Base-by-base conservation (phyloP, 805 yeast genomes). In the Metschnikowia baotianmanensis region DNA sequence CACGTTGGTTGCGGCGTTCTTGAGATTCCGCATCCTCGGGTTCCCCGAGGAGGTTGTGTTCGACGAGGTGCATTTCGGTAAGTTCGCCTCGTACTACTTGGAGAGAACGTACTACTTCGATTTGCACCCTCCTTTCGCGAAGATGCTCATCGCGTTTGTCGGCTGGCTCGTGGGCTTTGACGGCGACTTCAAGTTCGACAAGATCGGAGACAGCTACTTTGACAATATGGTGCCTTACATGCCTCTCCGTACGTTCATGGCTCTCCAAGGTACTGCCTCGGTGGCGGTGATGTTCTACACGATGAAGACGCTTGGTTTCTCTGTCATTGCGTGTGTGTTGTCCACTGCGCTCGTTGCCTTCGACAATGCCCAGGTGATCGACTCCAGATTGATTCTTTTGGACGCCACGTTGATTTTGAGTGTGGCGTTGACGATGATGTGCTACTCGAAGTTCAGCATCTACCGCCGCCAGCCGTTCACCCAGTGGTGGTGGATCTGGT, bases 71-170 rank as follows among this genome's bases (percentile, higher is more conserved):
- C 95, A 86, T 61, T 86, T 86, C 55, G 95, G 95, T 26, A 85
- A 85, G 55, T 85, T 85, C 60, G 91, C 91, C 6, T 78, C 88
- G 1, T 83, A 85, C 64, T 91, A 91, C 63, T 67, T 91, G 45
- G 86, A 91, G 63, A 76, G 96, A 47, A 84, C 96, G 0, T 93
- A 86, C 63, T 93, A 88, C 63, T 93, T 93, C 57, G 99, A 93
- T 65, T 80, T 93, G 38, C 99, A 93, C 66, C 99, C 99, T 8
- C 99, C 99, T 17, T 87, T 93, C 63, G 99, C 96, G 40, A 93
- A 93, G 62, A 72, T 93, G 61, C 72, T 90, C 51, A 87, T 91
- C 64, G 98, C 98, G 0, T 74, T 82, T 43, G 87, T 83, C 28
- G 99, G 99, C 31, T 88, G 83, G 73, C 55, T 93, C 18, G 80